These are phyloP conservation scores for Coniochaeta hoffmannii DNA, from an alignment of 2,329 filamentous ascomycete genomes.

Conservation along the genomic window DNA sequence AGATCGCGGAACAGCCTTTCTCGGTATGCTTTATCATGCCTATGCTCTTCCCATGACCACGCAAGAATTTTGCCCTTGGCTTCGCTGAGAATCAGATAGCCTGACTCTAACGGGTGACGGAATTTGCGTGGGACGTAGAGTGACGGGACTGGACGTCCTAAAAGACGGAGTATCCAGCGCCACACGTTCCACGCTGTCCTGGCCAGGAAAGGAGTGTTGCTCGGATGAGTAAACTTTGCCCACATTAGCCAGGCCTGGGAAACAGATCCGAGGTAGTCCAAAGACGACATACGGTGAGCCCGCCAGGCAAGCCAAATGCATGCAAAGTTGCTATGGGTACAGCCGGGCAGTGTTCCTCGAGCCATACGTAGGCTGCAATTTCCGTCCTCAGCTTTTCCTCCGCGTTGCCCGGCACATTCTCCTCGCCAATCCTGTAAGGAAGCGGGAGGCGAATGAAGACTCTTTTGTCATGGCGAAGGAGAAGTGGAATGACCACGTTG, in stretches of 20 bases:
- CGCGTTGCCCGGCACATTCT: conserved; percentile 15
- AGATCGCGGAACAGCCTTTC: conserved; percentile 17
- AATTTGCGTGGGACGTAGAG: not conserved
- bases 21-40: conserved; percentile 10
- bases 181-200: not conserved
- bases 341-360: conserved; percentile 21
- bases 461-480: not conserved
- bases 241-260: not conserved
- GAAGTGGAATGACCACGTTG: not conserved
- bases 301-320: conserved; percentile 19
- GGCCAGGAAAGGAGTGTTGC: not conserved
- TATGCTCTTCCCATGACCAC: conserved; percentile 17
- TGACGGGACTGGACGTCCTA: not conserved
- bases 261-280: not conserved
- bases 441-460: not conserved
- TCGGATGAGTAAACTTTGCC: not conserved
- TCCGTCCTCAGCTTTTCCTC: conserved; percentile 26
- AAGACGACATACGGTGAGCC: conserved; percentile 3
- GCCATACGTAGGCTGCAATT: conserved; percentile 23
- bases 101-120: conserved; percentile 11
- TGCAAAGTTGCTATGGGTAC: conserved; percentile 20
- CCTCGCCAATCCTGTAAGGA: not conserved
- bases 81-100: conserved; percentile 23
- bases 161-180: not conserved
- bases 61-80: conserved; percentile 18